phyloP scores from a whole-genome alignment of 1,284 basidiomycete genomes.

The Fistulinella cinereoalba region DNA sequence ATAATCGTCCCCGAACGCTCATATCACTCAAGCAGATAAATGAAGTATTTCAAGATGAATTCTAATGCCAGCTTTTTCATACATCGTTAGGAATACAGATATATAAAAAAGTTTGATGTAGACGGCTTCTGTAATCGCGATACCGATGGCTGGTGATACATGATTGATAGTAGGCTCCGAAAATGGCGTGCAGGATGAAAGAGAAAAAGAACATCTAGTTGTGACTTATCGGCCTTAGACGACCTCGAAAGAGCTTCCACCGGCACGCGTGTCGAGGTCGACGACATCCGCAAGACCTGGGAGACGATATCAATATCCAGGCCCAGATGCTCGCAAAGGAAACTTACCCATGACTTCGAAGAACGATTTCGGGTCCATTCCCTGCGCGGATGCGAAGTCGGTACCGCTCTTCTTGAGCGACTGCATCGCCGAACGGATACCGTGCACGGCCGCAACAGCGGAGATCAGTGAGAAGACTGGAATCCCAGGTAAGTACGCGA shows the following conservation, averaged over 20 bases:
- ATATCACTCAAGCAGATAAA: too few species aligned
- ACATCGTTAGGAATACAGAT: slow-evolving; percentile 16
- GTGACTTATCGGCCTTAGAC: slow-evolving; percentile 35
- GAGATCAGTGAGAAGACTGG: slow-evolving; percentile 68
- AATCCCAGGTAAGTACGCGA: not conserved
- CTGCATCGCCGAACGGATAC: slow-evolving; percentile 67
- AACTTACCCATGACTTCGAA: slow-evolving; percentile 67
- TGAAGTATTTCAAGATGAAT: too few species aligned
- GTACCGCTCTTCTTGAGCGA: slow-evolving; percentile 74
- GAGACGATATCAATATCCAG: not conserved
- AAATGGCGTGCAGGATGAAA: not conserved
- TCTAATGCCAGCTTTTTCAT: slow-evolving; percentile 9
- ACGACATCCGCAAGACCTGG: slow-evolving; percentile 57
- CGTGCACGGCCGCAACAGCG: slow-evolving; percentile 70
- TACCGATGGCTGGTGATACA: slow-evolving; percentile 21
- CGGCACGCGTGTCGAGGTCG: slow-evolving; percentile 55
- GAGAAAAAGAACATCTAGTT: not conserved
- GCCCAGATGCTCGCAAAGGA: not conserved
- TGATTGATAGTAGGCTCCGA: slow-evolving; percentile 7
- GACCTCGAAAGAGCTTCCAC: slow-evolving; percentile 54
- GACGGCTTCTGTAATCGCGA: too few species aligned
- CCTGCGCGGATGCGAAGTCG: slow-evolving; percentile 64
- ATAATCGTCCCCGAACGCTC: too few species aligned
- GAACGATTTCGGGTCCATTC: slow-evolving; percentile 75
- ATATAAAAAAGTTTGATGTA: slow-evolving; percentile 1